Conservation (phyloP, 352 stramenopile genomes). For the Phytophthora parvispora region DNA sequence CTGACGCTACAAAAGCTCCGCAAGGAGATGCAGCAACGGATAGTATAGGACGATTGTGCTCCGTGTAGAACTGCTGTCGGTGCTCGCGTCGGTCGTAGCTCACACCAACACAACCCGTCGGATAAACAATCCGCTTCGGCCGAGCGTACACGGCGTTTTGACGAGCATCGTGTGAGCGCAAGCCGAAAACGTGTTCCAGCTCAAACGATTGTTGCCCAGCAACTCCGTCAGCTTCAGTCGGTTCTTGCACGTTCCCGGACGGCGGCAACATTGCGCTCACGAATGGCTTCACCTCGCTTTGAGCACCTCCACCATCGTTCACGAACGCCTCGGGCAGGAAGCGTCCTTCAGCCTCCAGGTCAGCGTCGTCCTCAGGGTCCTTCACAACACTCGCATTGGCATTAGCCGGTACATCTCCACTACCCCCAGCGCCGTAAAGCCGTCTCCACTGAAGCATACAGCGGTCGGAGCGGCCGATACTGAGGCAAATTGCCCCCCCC, state of each 20-base stretch:
- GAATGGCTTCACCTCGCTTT: slow-evolving; percentile 73
- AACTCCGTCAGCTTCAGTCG: slow-evolving; percentile 46
- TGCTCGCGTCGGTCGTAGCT: slow-evolving; percentile 84
- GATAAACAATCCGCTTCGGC: slow-evolving; percentile 73
- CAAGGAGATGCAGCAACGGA: slow-evolving; percentile 57
- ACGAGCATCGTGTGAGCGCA: slow-evolving; percentile 65
- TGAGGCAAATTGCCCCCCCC: slow-evolving; percentile 61
- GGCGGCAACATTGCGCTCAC: slow-evolving; percentile 72
- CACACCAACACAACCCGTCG: slow-evolving; percentile 67
- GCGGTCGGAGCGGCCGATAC: slow-evolving; percentile 63
- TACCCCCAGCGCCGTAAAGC: slow-evolving; percentile 30
- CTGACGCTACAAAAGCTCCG: slow-evolving; percentile 72
- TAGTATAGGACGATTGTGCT: slow-evolving; percentile 68
- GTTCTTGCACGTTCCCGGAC: slow-evolving; percentile 43
- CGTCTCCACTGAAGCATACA: slow-evolving; percentile 82
- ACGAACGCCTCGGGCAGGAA: slow-evolving; percentile 70
- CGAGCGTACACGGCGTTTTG: slow-evolving; percentile 72
- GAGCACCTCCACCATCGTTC: slow-evolving; percentile 44
- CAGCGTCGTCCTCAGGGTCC: slow-evolving; percentile 63
- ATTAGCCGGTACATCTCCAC: slow-evolving; percentile 11
- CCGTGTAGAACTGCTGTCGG: slow-evolving; percentile 70
- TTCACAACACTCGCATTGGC: slow-evolving; percentile 45
- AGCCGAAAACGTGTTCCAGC: slow-evolving; percentile 77
- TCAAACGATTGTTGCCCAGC: slow-evolving; percentile 51
- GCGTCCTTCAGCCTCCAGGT: slow-evolving; percentile 60